A percentile compares a stretch with the other conserved stretches of the same genome.
phyloP scores from a whole-genome alignment of 2,329 filamentous ascomycete species.

The Verticillium zaregamsianum region DNA sequence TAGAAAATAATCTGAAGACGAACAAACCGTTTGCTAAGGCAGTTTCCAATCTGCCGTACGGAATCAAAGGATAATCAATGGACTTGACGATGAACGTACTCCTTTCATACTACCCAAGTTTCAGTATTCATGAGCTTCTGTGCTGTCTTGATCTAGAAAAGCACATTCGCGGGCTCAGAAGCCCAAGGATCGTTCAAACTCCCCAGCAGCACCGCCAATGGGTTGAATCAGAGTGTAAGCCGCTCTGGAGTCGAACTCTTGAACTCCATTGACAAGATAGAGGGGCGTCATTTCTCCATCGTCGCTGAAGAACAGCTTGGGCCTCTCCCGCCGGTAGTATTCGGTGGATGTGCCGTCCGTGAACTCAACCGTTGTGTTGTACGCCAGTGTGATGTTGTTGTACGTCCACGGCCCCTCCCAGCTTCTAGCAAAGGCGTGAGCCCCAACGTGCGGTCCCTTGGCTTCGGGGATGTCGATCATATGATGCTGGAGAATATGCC shows the following conservation, averaged over 20 bases:
- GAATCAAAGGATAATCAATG: too few species aligned
- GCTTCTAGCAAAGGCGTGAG: constrained; percentile 21
- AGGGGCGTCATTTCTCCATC: constrained; percentile 41
- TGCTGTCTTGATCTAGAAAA: too few species aligned
- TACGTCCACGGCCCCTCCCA: constrained; percentile 24
- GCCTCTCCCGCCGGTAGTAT: constrained; percentile 40
- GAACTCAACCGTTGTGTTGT: constrained; percentile 9
- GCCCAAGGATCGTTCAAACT: neutral
- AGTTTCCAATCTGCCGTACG: too few species aligned
- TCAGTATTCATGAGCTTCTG: too few species aligned
- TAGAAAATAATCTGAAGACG: too few species aligned
- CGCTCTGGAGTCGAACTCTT: constrained; percentile 25
- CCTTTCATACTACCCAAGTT: too few species aligned
- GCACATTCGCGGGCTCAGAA: neutral
- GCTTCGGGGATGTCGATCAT: constrained; percentile 21
- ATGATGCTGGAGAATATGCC: constrained; percentile 26
- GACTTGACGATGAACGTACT: too few species aligned
- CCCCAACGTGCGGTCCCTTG: constrained; percentile 21
- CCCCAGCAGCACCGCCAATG: constrained; percentile 9
- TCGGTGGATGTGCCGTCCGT: constrained; percentile 33
- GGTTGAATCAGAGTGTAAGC: constrained; percentile 20
- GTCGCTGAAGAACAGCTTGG: constrained; percentile 43
- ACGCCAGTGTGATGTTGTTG: constrained; percentile 16
- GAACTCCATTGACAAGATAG: constrained; percentile 42
- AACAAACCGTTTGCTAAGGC: too few species aligned